Evolutionary conservation across 805 yeast species (phyloP).

Genomic region (Schizosaccharomyces osmophilus): DNA sequence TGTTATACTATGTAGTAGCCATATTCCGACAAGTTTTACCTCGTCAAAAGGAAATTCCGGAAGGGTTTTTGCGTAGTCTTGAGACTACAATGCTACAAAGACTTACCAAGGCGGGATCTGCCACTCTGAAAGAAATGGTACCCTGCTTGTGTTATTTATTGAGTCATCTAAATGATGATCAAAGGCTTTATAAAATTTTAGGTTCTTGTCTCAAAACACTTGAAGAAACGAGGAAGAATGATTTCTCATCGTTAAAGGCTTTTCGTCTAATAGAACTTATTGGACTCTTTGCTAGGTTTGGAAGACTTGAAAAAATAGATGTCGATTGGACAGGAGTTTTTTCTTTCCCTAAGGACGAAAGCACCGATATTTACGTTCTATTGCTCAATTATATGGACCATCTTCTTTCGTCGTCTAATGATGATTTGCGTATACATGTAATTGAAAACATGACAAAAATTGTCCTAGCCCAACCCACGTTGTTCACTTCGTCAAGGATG

Average conservation of each 20-base stretch:
- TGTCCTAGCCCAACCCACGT: background rate
- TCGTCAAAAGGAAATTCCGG: background rate
- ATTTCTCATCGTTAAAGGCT: background rate
- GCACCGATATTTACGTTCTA: background rate
- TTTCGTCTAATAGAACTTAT: background rate
- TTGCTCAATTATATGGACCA: background rate
- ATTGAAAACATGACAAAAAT: background rate
- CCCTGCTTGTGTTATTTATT: background rate
- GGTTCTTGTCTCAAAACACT: background rate
- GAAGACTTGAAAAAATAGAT: background rate
- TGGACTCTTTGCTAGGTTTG: background rate
- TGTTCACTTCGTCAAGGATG: background rate
- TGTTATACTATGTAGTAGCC: background rate
- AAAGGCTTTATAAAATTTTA: background rate
- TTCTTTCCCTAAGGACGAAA: background rate
- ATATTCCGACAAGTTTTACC: background rate
- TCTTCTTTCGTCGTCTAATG: background rate
- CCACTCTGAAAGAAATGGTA: background rate
- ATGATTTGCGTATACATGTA: background rate
- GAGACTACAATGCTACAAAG: background rate
- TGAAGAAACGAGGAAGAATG: background rate
- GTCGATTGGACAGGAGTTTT: background rate
- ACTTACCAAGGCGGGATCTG: background rate
- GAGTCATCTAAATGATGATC: background rate
- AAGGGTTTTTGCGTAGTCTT: background rate